These are phyloP conservation scores for Brassica hybrid DNA, from an alignment of 441 rosid species.

Conservation along the genomic window DNA sequence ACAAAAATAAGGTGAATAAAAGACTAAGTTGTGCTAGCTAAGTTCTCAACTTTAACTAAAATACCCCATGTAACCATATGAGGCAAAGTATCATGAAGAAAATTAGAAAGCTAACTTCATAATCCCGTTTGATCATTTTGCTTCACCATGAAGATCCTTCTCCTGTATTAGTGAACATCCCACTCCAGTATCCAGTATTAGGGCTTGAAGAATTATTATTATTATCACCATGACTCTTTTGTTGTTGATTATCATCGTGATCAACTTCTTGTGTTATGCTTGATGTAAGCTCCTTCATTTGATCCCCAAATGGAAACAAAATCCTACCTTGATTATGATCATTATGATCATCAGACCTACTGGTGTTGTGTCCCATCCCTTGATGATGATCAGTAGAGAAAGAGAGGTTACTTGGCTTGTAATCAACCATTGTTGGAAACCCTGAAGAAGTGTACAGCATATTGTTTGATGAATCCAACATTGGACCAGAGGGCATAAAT, in stretches of 20 bases:
- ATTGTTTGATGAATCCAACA: conserved; percentile 52
- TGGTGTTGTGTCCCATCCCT: conserved; percentile 47
- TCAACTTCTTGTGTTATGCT: conserved; percentile 51
- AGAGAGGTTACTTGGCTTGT: conserved; percentile 60
- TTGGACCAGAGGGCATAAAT: conserved; percentile 52
- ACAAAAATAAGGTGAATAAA: conserved; percentile 35
- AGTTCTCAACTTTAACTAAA: conserved; percentile 57
- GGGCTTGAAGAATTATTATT: conserved; percentile 43
- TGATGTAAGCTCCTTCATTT: conserved; percentile 57
- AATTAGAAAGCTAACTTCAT: conserved; percentile 39
- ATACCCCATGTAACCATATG: conserved; percentile 38
- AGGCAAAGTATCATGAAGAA: conserved; percentile 49
- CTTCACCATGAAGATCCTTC: conserved; percentile 79
- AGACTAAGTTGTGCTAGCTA: conserved; percentile 49
- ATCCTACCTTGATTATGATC: conserved; percentile 54
- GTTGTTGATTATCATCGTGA: conserved; percentile 58
- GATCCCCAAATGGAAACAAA: conserved; percentile 68
- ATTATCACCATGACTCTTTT: conserved; percentile 34
- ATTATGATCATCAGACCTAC: conserved; percentile 46
- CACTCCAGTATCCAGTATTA: conserved; percentile 79
- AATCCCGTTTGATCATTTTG: conserved; percentile 36
- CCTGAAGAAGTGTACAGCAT: conserved; percentile 58
- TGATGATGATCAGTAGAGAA: conserved; percentile 58
- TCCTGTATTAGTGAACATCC: conserved; percentile 59
- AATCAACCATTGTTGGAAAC: conserved; percentile 62